Conservation (phyloP, 306 rosid genomes). For the Geum urbanum region DNA sequence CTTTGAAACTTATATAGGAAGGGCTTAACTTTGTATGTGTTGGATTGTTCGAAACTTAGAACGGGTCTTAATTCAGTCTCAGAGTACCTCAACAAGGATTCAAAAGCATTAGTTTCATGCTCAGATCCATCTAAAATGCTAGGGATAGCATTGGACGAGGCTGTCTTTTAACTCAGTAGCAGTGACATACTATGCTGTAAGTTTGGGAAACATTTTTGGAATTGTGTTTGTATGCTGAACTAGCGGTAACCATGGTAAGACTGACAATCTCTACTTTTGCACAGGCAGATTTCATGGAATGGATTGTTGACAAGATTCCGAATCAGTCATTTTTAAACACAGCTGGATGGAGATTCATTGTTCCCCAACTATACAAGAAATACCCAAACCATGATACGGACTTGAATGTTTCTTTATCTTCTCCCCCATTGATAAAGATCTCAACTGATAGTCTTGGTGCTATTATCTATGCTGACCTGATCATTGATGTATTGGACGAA, state of each 20-base stretch:
- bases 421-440: conserved; percentile 65
- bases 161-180: conserved; percentile 80
- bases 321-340: conserved; percentile 79
- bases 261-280: conserved; percentile 18
- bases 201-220: conserved; percentile 23
- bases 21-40: not conserved
- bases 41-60: not conserved
- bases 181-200: conserved; percentile 63
- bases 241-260: not conserved
- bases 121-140: conserved; percentile 72
- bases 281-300: conserved; percentile 90
- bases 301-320: conserved; percentile 82
- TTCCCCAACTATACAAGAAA: conserved; percentile 88
- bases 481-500: conserved; percentile 58
- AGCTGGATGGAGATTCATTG: conserved; percentile 85
- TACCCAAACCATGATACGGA: conserved; percentile 80
- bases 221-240: not conserved
- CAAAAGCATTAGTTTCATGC: conserved; percentile 43
- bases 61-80: conserved; percentile 9
- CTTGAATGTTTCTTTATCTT: conserved; percentile 70
- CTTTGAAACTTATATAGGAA: not conserved
- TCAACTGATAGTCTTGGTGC: conserved; percentile 49
- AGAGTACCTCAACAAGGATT: conserved; percentile 30
- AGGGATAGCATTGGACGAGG: conserved; percentile 74
- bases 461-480: conserved; percentile 47